These are phyloP conservation scores for Atkinsonella texensis DNA, from an alignment of 2,329 filamentous ascomycete species.

Conservation along the genomic window DNA sequence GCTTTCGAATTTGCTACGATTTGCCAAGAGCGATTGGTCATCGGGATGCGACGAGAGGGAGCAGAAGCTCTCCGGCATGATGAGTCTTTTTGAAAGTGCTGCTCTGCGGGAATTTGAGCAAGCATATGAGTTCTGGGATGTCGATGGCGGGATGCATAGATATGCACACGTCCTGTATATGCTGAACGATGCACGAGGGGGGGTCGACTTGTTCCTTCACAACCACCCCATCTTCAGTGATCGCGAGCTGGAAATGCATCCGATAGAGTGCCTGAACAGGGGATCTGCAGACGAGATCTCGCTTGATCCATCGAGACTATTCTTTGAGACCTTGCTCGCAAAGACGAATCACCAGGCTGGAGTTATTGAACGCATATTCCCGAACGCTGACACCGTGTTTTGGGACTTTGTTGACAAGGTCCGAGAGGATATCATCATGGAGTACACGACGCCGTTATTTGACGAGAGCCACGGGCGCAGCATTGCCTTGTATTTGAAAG, in stretches of 20 bases:
- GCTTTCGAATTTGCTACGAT: constrained; percentile 66
- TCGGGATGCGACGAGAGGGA: constrained; percentile 60
- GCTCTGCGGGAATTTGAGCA: constrained; percentile 87
- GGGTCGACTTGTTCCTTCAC: constrained; percentile 74
- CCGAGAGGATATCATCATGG: constrained; percentile 70
- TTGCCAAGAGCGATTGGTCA: constrained; percentile 70
- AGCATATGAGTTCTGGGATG: constrained; percentile 78
- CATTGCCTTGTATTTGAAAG: constrained; percentile 68
- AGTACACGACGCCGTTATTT: constrained; percentile 75
- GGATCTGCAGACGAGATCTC: constrained; percentile 55
- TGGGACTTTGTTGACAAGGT: constrained; percentile 72
- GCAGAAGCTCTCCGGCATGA: constrained; percentile 61
- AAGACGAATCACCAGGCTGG: constrained; percentile 74
- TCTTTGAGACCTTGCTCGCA: constrained; percentile 62
- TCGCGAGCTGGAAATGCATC: constrained; percentile 51
- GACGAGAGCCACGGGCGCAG: constrained; percentile 74
- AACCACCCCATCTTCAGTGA: constrained; percentile 77
- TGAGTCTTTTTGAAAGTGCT: constrained; percentile 77
- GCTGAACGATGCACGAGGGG: constrained; percentile 69
- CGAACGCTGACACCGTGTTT: constrained; percentile 57
- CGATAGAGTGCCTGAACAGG: constrained; percentile 70
- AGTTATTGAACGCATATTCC: constrained; percentile 75
- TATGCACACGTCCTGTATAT: constrained; percentile 78
- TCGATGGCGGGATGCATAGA: constrained; percentile 76
- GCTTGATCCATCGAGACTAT: constrained; percentile 66